Percentiles rank a stretch among this genome's conserved stretches.
These are phyloP conservation scores for Entophlyctis luteolus DNA, from an alignment of 192 early-diverging fungal genomes.

Conservation along the genomic window DNA sequence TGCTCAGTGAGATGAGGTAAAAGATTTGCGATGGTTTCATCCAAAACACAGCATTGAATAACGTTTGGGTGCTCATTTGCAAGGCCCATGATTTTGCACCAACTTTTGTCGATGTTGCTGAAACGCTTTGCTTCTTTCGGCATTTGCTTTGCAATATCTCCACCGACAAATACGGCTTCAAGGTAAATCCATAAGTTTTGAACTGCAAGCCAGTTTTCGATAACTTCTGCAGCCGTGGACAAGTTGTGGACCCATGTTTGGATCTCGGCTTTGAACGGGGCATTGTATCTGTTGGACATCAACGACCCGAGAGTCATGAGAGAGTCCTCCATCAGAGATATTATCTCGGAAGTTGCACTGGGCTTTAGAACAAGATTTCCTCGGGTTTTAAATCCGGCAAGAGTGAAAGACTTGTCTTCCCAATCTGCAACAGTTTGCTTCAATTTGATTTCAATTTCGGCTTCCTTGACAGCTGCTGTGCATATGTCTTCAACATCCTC, in stretches of 20 bases:
- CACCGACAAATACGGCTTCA: constrained; percentile 65
- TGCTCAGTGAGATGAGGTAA: constrained; percentile 62
- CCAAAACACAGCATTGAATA: constrained; percentile 60
- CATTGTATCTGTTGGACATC: constrained; percentile 62
- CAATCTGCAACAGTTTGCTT: constrained; percentile 55
- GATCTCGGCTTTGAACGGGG: constrained; percentile 59
- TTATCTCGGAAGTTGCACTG: constrained; percentile 57
- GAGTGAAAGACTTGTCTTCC: constrained; percentile 59
- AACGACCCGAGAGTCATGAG: constrained; percentile 61
- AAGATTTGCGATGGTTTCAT: constrained; percentile 63
- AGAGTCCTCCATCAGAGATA: constrained; percentile 61
- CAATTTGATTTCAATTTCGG: constrained; percentile 62
- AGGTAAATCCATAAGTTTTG: constrained; percentile 68
- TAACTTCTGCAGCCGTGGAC: constrained; percentile 61
- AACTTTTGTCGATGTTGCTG: constrained; percentile 63
- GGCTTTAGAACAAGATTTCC: constrained; percentile 62
- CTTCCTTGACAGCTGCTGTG: constrained; percentile 60
- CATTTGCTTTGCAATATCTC: constrained; percentile 69
- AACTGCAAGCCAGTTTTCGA: constrained; percentile 63
- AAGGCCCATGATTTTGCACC: constrained; percentile 65
- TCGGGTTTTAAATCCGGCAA: constrained; percentile 56
- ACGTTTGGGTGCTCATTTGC: constrained; percentile 67
- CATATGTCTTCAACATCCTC: constrained; percentile 68
- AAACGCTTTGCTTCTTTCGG: constrained; percentile 66
- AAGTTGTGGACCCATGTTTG: constrained; percentile 66